These are phyloP conservation scores for Microcyclosporella mali DNA, from an alignment of 2,329 filamentous ascomycete species.

Conservation along the genomic window DNA sequence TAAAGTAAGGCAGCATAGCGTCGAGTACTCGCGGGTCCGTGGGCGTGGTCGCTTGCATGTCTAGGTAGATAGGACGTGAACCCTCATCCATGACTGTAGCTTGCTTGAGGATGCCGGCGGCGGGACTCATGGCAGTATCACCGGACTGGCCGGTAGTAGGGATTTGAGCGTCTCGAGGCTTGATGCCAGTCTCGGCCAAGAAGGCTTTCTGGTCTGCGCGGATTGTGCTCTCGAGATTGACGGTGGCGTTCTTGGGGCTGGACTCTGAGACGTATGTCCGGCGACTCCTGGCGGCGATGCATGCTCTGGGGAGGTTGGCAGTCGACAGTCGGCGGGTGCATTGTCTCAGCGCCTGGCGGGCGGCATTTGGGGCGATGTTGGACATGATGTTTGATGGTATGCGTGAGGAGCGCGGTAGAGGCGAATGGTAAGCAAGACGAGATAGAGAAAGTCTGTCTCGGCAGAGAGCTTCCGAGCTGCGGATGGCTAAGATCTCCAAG, in stretches of 20 bases:
- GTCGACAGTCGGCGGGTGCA: conserved; percentile 46
- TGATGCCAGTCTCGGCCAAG: conserved; percentile 50
- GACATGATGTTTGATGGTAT: conserved; percentile 35
- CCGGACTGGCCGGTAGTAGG: conserved; percentile 53
- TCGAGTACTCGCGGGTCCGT: conserved; percentile 91
- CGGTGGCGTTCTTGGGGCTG: conserved; percentile 71
- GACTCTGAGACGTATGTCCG: conserved; percentile 76
- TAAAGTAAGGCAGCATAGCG: conserved; percentile 92
- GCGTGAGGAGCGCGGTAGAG: too few species aligned
- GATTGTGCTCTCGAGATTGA: conserved; percentile 76
- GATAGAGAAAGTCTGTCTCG: too few species aligned
- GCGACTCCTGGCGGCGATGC: conserved; percentile 32
- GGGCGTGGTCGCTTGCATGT: conserved; percentile 96
- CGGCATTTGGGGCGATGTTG: conserved; percentile 54
- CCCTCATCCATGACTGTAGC: conserved; percentile 91
- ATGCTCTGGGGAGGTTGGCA: conserved; percentile 37
- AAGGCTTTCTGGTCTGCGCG: conserved; percentile 82
- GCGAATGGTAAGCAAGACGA: too few species aligned
- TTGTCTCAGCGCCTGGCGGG: conserved; percentile 66
- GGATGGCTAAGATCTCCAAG: too few species aligned
- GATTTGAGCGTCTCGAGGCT: conserved; percentile 52
- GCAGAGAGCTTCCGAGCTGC: too few species aligned
- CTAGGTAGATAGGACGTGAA: conserved; percentile 88
- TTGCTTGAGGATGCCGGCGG: conserved; percentile 75
- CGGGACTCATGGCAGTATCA: conserved; percentile 66